Base-by-base conservation (phyloP, 2,329 filamentous ascomycete species). In the Alternaria triticina region DNA sequence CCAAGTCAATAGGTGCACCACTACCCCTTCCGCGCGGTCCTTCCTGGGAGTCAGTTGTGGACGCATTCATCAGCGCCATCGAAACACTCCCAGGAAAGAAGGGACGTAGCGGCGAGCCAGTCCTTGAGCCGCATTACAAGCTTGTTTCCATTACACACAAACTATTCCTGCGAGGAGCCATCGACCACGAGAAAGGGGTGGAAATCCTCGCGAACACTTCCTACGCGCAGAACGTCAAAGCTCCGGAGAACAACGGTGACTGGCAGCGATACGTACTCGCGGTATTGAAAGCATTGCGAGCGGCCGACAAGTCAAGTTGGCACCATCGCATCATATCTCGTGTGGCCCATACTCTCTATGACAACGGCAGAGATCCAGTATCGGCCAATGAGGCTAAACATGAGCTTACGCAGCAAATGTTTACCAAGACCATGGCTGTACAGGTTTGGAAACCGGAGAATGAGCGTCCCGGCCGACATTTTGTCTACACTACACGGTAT, bases 361-460 rank as follows among this genome's bases (percentile, higher is more conserved):
- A 90, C 61, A 86, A 86, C 44, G 77, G 81, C 3, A 82, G 83
- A 51, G 83, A 84, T 55, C 79, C 85, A n/a, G 72, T 83, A 68
- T 83, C 86, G 11, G 85, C 86, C 6, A 79, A 86, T 13, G 87
- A 86, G 30, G 90, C 91, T 22, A 94, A 94, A 70, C 87, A 90
- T 74, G 92, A 95, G 58, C 87, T 96, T 13, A 94, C 93, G 54
- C 86, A 88, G 57, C 91, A 97, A 45, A 90, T 97, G 57, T 95
- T 97, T 70, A 97, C 94, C 43, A 97, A 97, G 82, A 97, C 93
- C 0, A 97, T 97, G 90, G 90, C 92, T 1, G 90, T 97, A 78
- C 95, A 96, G 74, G 93, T 97, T 5, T 97, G 94, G 94, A 95
- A 94, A 71, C 96, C 94, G 40, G 94, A 97, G 69, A 89, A 92